Evolutionary conservation across 306 rosid genomes (phyloP).

Genomic region (Senna siamea): DNA sequence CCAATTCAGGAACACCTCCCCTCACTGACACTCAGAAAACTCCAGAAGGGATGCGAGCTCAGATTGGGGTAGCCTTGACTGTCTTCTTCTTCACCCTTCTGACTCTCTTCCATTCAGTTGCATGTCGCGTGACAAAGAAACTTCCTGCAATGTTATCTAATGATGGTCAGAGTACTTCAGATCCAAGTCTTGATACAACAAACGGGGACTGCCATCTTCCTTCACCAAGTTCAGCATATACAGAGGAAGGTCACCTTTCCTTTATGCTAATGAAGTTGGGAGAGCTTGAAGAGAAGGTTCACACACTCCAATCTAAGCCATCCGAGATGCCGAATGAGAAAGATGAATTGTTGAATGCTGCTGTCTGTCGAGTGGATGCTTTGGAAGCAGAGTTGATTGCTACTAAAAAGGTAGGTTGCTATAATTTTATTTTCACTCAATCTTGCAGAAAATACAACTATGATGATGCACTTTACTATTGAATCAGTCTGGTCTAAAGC

Average conservation of each 20-base stretch:
- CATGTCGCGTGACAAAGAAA: constrained; percentile 55
- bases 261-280: constrained; percentile 70
- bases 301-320: constrained; percentile 82
- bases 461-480: neutral
- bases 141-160: constrained; percentile 47
- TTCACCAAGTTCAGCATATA: constrained; percentile 46
- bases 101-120: constrained; percentile 52
- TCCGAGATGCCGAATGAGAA: constrained; percentile 91
- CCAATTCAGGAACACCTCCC: constrained; percentile 61
- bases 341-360: constrained; percentile 94
- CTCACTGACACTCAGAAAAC: constrained; percentile 41
- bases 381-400: constrained; percentile 95
- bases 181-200: constrained; percentile 39
- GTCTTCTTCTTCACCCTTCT: constrained; percentile 66
- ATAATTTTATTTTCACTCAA: neutral
- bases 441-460: constrained; percentile 17
- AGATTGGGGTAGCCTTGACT: constrained; percentile 59
- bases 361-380: constrained; percentile 97
- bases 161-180: constrained; percentile 44
- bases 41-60: constrained; percentile 58
- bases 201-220: constrained; percentile 46
- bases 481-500: neutral
- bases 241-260: constrained; percentile 59
- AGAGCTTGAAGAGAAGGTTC: constrained; percentile 90
- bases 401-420: constrained; percentile 75